Conservation (phyloP, 257 asterid genomes). For the Galeopsis tetrahit region DNA sequence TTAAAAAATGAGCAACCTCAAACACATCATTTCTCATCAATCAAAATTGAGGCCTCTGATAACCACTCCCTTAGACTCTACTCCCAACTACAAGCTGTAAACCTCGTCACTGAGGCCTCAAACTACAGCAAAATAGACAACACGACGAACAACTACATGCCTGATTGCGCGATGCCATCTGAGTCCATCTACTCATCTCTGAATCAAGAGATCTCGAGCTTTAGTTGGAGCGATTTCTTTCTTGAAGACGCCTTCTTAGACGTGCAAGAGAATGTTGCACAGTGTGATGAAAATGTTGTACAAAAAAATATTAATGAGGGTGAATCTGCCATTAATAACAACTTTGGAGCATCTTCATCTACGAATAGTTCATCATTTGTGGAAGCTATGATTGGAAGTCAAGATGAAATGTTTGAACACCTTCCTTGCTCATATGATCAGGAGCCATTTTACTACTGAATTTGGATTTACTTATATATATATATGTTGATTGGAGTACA, state of each 20-base stretch:
- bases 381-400: slow-evolving; percentile 75
- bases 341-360: slow-evolving; percentile 44
- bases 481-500: too few relatives aligned
- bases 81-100: slow-evolving; percentile 72
- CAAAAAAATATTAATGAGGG: not conserved
- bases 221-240: slow-evolving; percentile 83
- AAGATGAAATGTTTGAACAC: slow-evolving; percentile 62
- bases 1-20: slow-evolving; percentile 38
- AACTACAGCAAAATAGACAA: slow-evolving; percentile 28
- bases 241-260: slow-evolving; percentile 57
- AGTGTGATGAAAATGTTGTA: slow-evolving; percentile 21
- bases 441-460: slow-evolving; percentile 52
- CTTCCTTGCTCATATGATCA: slow-evolving; percentile 56
- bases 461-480: not conserved
- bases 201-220: slow-evolving; percentile 49
- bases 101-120: slow-evolving; percentile 52
- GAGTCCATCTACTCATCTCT: slow-evolving; percentile 29
- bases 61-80: slow-evolving; percentile 44
- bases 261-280: not conserved
- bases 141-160: not conserved
- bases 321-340: not conserved
- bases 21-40: not conserved
- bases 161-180: slow-evolving; percentile 18
- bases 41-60: not conserved
- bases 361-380: slow-evolving; percentile 68